Percentiles rank a stretch among this genome's conserved stretches.
These are phyloP conservation scores for Solanum infundibuliforme DNA, from an alignment of 257 asterid genomes.

Conservation along the genomic window DNA sequence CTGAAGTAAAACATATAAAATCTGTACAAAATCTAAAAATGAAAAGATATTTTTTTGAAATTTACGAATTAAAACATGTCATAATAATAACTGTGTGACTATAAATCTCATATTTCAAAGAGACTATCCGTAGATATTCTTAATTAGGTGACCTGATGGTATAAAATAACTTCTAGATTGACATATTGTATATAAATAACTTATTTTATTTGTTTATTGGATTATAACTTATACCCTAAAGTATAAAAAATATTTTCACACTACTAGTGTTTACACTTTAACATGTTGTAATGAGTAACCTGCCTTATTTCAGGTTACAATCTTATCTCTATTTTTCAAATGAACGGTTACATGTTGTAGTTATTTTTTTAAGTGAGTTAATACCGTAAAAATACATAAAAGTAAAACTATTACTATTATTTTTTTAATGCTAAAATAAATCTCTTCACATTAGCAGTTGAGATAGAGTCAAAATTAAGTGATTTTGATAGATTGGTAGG, in stretches of 20 bases:
- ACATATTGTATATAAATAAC: not conserved
- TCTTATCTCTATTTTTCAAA: not conserved
- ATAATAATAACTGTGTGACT: not conserved
- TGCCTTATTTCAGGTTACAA: not conserved
- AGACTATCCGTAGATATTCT: not conserved
- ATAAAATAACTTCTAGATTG: not conserved
- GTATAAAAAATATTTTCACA: too few species aligned
- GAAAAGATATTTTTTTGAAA: too few species aligned
- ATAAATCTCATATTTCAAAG: not conserved
- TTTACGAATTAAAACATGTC: too few species aligned
- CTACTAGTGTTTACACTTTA: not conserved
- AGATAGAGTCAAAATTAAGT: not conserved
- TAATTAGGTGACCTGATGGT: not conserved
- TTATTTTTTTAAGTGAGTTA: not conserved
- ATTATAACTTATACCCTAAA: not conserved
- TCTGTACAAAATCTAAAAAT: not conserved
- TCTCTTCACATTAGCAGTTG: not conserved
- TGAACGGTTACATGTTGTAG: not conserved
- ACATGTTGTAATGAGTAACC: not conserved
- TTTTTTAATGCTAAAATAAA: not conserved
- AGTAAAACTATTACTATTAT: not conserved
- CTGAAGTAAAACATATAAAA: not conserved
- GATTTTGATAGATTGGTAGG: not conserved
- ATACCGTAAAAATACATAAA: not conserved
- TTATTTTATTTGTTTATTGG: not conserved